phyloP scores from a whole-genome alignment of 2,329 filamentous ascomycete genomes.

The Colletotrichum spaethianum region DNA sequence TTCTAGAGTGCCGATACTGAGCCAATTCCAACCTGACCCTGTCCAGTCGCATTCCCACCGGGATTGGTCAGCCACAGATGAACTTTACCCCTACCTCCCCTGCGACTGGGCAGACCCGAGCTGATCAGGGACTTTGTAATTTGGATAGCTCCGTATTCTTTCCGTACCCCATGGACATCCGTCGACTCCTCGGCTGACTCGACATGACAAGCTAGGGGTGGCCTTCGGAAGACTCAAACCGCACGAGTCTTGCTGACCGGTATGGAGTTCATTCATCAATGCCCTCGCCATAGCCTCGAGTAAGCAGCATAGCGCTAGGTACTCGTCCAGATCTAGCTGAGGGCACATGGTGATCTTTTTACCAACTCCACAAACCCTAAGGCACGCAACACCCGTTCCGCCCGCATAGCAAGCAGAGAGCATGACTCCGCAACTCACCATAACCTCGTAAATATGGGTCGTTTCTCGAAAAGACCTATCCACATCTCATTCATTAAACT shows the following conservation, averaged over 20 bases:
- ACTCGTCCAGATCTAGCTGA: background rate
- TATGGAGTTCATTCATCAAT: background rate
- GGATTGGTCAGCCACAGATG: background rate
- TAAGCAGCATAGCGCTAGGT: conserved; percentile 1
- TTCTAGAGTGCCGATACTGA: background rate
- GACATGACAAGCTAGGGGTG: too few species aligned
- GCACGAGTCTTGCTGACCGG: conserved; percentile 5
- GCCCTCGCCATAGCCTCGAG: conserved; percentile 10
- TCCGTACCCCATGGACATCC: background rate
- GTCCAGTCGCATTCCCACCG: background rate
- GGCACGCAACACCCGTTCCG: conserved; percentile 30
- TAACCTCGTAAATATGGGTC: conserved; percentile 36
- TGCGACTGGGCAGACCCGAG: conserved; percentile 2
- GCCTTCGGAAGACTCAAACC: background rate
- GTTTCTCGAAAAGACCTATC: conserved; percentile 23
- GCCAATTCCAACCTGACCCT: background rate
- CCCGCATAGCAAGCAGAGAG: conserved; percentile 19
- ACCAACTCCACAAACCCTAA: conserved; percentile 22
- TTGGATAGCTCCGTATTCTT: background rate
- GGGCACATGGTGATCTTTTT: background rate
- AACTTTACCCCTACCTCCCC: background rate
- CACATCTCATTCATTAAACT: conserved; percentile 32
- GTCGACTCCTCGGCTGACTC: background rate
- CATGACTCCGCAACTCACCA: conserved; percentile 32
- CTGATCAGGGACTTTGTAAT: background rate